Conservation (phyloP, 352 stramenopile species). For the Globisporangium uncinulatum region DNA sequence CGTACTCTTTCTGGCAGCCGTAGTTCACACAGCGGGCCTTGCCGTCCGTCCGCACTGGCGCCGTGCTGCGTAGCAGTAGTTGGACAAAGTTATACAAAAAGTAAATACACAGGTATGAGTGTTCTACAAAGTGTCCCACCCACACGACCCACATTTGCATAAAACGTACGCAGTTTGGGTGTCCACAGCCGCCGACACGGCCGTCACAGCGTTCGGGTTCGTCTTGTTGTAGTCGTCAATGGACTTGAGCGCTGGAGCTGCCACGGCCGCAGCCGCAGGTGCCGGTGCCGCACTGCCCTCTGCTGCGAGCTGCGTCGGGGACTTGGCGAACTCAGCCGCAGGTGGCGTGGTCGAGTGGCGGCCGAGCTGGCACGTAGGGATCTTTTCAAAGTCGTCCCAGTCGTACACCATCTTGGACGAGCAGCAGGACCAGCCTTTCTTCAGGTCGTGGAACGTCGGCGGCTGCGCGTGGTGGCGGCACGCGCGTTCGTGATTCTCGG, state of each 20-base stretch:
- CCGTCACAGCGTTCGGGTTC: constrained; percentile 87
- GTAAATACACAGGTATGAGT: background rate
- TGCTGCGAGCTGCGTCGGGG: constrained; percentile 69
- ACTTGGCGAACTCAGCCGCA: constrained; percentile 70
- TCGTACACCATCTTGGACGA: constrained; percentile 91
- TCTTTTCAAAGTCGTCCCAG: constrained; percentile 94
- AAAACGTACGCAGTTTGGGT: constrained; percentile 37
- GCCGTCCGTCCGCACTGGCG: constrained; percentile 68
- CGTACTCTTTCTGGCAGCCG: constrained; percentile 91
- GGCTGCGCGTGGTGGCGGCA: constrained; percentile 77
- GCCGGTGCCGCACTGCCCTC: constrained; percentile 29
- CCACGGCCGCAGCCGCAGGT: constrained; percentile 10
- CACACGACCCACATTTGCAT: background rate
- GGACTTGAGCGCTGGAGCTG: constrained; percentile 72
- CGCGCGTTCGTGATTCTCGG: constrained; percentile 68
- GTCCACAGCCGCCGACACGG: constrained; percentile 65
- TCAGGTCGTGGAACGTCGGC: constrained; percentile 87
- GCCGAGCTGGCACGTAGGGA: constrained; percentile 61
- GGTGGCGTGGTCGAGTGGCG: constrained; percentile 68
- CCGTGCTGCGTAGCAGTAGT: constrained; percentile 11
- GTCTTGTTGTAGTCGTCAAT: constrained; percentile 91
- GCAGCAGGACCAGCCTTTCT: constrained; percentile 90
- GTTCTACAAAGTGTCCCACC: no score
- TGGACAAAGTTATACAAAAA: background rate
- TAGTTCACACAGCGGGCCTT: constrained; percentile 90